Evolutionary conservation across 139 green algal genomes (phyloP), one percentile per base, ranked within the genome.

Genomic region (Tetraselmis striata): DNA sequence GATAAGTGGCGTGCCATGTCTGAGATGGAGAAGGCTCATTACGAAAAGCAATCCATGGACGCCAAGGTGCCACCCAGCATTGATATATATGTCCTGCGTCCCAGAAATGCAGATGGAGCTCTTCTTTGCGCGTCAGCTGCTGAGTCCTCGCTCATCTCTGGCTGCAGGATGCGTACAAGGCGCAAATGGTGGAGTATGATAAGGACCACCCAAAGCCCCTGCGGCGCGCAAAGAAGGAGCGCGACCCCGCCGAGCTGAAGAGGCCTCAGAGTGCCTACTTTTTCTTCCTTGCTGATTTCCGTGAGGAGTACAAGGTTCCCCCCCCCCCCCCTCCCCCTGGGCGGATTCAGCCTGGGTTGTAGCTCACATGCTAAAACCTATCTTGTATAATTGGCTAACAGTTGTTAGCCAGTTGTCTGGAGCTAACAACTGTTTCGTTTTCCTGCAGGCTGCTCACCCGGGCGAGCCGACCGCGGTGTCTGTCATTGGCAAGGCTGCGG

Each of bases 1-100:
- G 85, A 89, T 77, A 59, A 28, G 22, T 89, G 85, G 85, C 80
- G 85, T 30, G 45, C 74, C 24, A 30, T 89, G n/a, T 31, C 85
- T 2, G 28, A 45, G 2, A 80, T 77, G 28, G 27, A 87, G 80
- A 87, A 85, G 77, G 77, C 32, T 25, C 67, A 32, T 0, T 87
- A 84, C 58, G 79, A 86, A 29, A 32, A 77, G 29, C 25, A 30
- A 27, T 86, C 83, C 28, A 76, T 28, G 0, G 59, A 84, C 1
- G 75, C 58, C 32, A 86, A 86, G 83, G 83, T 80, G 30, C 1
- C 28, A 79, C 75, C 22, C 5, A n/a, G n/a, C n/a, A n/a, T n/a
- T n/a, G n/a, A n/a, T n/a, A n/a, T n/a, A n/a, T n/a, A n/a, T n/a
- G n/a, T n/a, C n/a, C n/a, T n/a, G n/a, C n/a, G n/a, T n/a, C n/a